These are phyloP conservation scores for Gymnopilus dilepis DNA, from an alignment of 768 basidiomycete genomes.

Conservation along the genomic window DNA sequence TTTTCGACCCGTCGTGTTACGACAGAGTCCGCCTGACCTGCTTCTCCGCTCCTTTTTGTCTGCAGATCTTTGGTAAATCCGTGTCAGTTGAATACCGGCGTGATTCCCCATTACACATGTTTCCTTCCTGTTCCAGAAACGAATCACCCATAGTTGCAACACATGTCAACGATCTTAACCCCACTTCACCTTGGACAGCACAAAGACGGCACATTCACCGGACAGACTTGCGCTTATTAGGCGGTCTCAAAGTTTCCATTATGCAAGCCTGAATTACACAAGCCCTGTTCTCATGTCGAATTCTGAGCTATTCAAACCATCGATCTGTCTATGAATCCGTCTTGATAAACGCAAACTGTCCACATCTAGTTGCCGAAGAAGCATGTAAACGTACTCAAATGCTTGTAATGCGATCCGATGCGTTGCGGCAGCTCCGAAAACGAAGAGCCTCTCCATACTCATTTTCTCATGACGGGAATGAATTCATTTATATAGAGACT, in stretches of 20 bases:
- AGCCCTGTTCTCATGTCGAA: background rate
- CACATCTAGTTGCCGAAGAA: background rate
- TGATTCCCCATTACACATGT: background rate
- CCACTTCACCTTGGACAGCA: background rate
- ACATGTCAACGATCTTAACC: background rate
- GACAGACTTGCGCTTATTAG: background rate
- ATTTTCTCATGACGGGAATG: background rate
- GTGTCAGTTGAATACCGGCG: background rate
- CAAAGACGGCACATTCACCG: background rate
- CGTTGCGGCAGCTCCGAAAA: background rate
- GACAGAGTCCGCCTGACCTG: background rate
- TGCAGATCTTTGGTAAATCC: background rate
- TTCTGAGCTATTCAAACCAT: background rate
- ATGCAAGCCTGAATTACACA: conserved; percentile 1
- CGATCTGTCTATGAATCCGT: background rate
- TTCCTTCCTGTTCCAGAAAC: background rate
- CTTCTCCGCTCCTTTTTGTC: background rate
- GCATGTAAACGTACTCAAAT: conserved; percentile 1
- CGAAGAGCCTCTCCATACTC: background rate
- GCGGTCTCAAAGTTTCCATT: background rate
- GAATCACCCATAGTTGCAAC: background rate
- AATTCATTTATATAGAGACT: background rate
- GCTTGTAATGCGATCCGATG: background rate
- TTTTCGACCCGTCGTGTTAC: background rate
- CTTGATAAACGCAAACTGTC: background rate